These are phyloP conservation scores for Trapa incisa DNA, from an alignment of 345 rosid genomes.

Conservation along the genomic window DNA sequence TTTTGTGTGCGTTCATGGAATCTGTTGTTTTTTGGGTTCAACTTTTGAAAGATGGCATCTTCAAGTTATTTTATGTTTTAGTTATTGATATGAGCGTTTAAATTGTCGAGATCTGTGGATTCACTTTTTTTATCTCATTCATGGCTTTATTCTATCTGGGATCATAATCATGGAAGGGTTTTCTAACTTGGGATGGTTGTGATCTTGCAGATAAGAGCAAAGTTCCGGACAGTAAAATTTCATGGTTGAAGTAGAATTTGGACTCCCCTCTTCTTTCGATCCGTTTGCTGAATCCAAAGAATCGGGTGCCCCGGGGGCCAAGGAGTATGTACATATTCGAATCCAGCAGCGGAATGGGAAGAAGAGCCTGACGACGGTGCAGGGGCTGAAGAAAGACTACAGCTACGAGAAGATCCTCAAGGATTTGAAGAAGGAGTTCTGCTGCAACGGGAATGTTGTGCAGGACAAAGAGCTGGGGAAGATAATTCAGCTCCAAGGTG, in stretches of 20 bases:
- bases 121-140: too few species aligned
- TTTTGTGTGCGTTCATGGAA: too few species aligned
- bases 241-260: conserved; percentile 18
- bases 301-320: conserved; percentile 36
- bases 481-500: conserved; percentile 93
- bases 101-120: too few species aligned
- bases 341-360: conserved; percentile 75
- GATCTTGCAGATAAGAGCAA: neutral
- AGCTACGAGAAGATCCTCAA: conserved; percentile 69
- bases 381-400: conserved; percentile 54
- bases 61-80: too few species aligned
- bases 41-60: too few species aligned
- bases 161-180: too few species aligned
- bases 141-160: too few species aligned
- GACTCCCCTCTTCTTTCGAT: conserved; percentile 53
- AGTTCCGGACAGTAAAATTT: neutral
- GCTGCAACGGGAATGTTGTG: conserved; percentile 81
- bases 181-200: neutral
- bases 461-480: conserved; percentile 77
- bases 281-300: conserved; percentile 56
- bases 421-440: conserved; percentile 65
- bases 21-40: too few species aligned
- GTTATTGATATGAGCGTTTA: too few species aligned
- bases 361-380: conserved; percentile 66
- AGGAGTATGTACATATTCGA: conserved; percentile 56